These are phyloP conservation scores for Flagelloscypha sp. DNA, from an alignment of 768 basidiomycete species.

Conservation along the genomic window DNA sequence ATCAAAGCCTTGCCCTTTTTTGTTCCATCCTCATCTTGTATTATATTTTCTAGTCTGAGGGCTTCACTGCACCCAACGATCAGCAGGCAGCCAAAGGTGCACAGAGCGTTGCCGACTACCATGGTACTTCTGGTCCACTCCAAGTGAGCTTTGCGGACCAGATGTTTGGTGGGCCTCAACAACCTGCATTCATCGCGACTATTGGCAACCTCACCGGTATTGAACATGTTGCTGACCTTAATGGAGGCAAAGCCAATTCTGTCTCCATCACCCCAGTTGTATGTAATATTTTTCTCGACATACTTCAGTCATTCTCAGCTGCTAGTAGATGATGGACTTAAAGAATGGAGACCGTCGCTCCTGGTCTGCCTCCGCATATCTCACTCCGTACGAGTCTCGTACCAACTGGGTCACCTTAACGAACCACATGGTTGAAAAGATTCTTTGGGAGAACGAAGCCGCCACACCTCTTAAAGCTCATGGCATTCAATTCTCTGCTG, in stretches of 20 bases:
- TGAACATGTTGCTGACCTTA: slow-evolving; percentile 38
- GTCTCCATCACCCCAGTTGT: slow-evolving; percentile 50
- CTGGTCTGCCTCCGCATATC: slow-evolving; percentile 46
- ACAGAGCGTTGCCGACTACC: slow-evolving; percentile 37
- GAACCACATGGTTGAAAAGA: slow-evolving; percentile 35
- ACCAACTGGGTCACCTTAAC: slow-evolving; percentile 44
- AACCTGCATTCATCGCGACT: slow-evolving; percentile 38
- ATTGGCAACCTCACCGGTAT: slow-evolving; percentile 42
- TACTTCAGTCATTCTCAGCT: background rate
- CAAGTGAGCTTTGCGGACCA: slow-evolving; percentile 42
- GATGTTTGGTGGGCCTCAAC: slow-evolving; percentile 53
- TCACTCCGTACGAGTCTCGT: slow-evolving; percentile 43
- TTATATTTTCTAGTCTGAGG: slow-evolving; percentile 28
- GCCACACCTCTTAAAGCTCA: slow-evolving; percentile 31
- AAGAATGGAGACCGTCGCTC: slow-evolving; percentile 43
- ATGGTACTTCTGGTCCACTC: slow-evolving; percentile 45
- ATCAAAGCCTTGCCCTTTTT: background rate
- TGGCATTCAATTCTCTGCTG: slow-evolving; percentile 39
- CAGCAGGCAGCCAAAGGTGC: slow-evolving; percentile 39
- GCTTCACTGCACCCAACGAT: slow-evolving; percentile 37
- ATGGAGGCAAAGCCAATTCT: slow-evolving; percentile 47
- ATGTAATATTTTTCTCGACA: slow-evolving; percentile 8
- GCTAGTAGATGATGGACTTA: slow-evolving; percentile 35
- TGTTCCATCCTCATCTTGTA: background rate
- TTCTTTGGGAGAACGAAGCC: slow-evolving; percentile 26